Base-by-base conservation (phyloP, 2,329 filamentous ascomycete genomes). In the Penicillium concentricum region DNA sequence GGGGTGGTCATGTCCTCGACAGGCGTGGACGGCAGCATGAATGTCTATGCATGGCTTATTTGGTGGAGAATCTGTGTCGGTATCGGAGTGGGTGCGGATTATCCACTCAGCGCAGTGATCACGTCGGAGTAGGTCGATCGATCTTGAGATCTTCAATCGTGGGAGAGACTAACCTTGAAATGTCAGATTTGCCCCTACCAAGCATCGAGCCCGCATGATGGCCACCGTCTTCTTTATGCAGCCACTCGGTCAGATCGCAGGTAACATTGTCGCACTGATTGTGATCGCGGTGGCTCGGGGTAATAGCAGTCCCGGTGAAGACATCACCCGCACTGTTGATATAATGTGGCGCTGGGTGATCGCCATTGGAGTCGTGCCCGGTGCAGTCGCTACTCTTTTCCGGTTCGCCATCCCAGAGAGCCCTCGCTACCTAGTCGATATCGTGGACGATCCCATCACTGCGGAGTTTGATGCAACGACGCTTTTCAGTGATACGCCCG, bases 151-250 rank as follows among this genome's bases (percentile, higher is more conserved):
- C 10, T 13, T 20, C 28, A 26, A n/a, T 13, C 2, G 16, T 22
- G 43, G 43, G n/a, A 22, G 15, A 30, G 34, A 20, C 55, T 64
- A 38, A 63, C 53, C 15, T 13, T 37, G 0, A 0, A 26, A 22
- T 32, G 2, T 35, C 20, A 79, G 77, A 60, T 80, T 81, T 52
- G 77, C 78, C 3, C 76, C 78, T 0, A 88, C 84, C 0, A 82
- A 81, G 46, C 85, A 85, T n/a, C 78, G 87, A 47, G 83, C 82
- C n/a, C 83, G 80, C 20, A 89, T 89, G 86, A 76, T 89, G 61
- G 84, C 86, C 6, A 81, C 81, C 4, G 85, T 89, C 32, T 89
- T 89, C 68, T 79, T 87, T 63, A 88, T 87, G 82, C 87, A 89
- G 62, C 85, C 87, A 1, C 74, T 89, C 9, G 87, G 87, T 6